Conservation (phyloP, 208 protist genomes). For the Porcisia deanei region DNA sequence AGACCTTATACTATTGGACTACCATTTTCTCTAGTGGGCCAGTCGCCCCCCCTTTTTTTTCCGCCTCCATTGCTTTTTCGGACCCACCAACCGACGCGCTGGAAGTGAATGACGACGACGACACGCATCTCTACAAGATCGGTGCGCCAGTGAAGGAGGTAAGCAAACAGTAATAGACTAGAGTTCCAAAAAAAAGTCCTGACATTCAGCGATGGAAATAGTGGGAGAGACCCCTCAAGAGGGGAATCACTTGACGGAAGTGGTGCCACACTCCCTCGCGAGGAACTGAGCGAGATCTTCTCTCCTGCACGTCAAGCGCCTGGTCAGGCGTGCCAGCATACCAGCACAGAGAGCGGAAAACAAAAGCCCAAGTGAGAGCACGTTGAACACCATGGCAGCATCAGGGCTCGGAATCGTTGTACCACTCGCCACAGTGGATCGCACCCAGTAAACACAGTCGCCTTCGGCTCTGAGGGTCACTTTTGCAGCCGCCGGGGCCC, state of each 20-base stretch:
- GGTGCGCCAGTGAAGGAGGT: not conserved
- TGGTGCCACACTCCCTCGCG: not conserved
- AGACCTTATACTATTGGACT: not conserved
- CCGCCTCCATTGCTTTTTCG: not conserved
- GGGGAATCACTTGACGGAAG: not conserved
- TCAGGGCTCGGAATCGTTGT: slow-evolving; percentile 74
- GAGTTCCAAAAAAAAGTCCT: not conserved
- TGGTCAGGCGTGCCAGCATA: slow-evolving; percentile 34
- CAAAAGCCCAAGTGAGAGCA: slow-evolving; percentile 50
- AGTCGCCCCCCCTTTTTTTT: not conserved
- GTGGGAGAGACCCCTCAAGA: not conserved
- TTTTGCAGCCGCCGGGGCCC: not conserved
- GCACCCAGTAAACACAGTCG: slow-evolving; percentile 39
- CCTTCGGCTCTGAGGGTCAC: not conserved
- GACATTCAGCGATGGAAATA: not conserved
- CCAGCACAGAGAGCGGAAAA: slow-evolving; percentile 39
- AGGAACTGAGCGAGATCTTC: slow-evolving; percentile 16
- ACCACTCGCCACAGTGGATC: slow-evolving; percentile 56
- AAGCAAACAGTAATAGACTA: not conserved
- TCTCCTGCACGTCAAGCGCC: slow-evolving; percentile 19
- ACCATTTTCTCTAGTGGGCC: not conserved
- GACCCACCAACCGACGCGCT: not conserved
- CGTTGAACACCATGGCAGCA: slow-evolving; percentile 81
- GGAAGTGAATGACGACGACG: not conserved
- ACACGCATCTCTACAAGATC: not conserved